A percentile compares a stretch with the other conserved stretches of the same genome.
These are phyloP conservation scores for Zoysia pacifica DNA, from an alignment of 176 grass and related monocot species.

Conservation along the genomic window DNA sequence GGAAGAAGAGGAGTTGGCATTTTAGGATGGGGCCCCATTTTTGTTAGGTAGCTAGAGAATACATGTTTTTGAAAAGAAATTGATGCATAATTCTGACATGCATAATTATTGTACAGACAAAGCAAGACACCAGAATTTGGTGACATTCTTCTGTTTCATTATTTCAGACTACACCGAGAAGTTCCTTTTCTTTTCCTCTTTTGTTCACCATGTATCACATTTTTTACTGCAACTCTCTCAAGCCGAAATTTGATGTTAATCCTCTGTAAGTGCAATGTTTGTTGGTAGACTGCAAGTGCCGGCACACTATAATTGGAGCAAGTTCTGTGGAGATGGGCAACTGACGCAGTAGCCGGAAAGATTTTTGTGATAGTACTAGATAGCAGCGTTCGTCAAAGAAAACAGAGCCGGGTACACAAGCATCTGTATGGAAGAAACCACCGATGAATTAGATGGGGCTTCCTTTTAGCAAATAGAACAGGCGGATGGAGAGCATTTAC, in stretches of 20 bases:
- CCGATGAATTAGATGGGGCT: too few relatives aligned
- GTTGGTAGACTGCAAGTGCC: background rate
- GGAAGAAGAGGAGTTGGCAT: constrained; percentile 80
- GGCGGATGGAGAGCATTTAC: too few relatives aligned
- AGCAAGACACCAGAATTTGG: constrained; percentile 33
- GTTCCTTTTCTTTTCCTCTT: constrained; percentile 18
- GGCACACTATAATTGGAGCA: too few relatives aligned
- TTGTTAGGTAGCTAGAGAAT: constrained; percentile 62
- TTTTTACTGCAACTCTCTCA: constrained; percentile 1
- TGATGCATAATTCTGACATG: constrained; percentile 28
- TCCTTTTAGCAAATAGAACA: too few relatives aligned
- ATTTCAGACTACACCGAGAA: constrained; percentile 23
- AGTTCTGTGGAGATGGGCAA: too few relatives aligned
- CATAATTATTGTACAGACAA: constrained; percentile 54
- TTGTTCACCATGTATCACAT: constrained; percentile 18
- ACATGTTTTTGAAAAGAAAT: constrained; percentile 31
- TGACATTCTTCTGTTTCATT: constrained; percentile 34
- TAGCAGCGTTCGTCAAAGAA: too few relatives aligned
- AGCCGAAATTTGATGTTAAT: constrained; percentile 14
- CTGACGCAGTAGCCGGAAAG: too few relatives aligned
- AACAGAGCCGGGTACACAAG: too few relatives aligned
- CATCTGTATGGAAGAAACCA: too few relatives aligned
- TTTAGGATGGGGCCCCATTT: constrained; percentile 53
- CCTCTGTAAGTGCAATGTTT: background rate
- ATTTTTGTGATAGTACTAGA: too few relatives aligned